These are phyloP conservation scores for Fusarium brachygibbosum DNA, from an alignment of 2,329 filamentous ascomycete genomes.

Conservation along the genomic window DNA sequence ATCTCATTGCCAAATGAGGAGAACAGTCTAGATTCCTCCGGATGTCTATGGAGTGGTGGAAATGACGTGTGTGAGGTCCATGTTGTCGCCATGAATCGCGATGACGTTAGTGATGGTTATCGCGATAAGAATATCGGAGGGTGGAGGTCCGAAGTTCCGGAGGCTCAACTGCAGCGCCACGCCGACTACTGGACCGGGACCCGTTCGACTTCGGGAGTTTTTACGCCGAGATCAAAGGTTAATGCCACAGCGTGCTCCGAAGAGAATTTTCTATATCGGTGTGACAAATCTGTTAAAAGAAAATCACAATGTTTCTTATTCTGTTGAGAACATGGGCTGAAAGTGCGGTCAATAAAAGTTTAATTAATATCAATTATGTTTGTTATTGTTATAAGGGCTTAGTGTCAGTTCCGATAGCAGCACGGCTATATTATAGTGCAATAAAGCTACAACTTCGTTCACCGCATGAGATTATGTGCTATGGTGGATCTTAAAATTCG, in stretches of 20 bases:
- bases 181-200: conserved; percentile 9
- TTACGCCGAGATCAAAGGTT: conserved; percentile 8
- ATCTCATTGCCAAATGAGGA: not conserved
- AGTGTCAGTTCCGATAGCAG: not conserved
- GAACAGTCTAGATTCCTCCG: not conserved
- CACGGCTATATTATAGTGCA: not conserved
- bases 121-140: conserved; percentile 14
- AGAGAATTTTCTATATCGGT: not conserved
- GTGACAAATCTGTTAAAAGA: not conserved
- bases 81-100: conserved; percentile 20
- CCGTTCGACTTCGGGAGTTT: not conserved
- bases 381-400: not conserved
- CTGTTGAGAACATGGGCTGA: not conserved
- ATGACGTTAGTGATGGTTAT: conserved; percentile 33
- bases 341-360: not conserved
- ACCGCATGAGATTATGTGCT: not conserved
- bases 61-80: conserved; percentile 11
- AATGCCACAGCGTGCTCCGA: not conserved
- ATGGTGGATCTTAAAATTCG: not conserved
- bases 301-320: not conserved
- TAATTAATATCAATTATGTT: not conserved
- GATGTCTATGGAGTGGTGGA: not conserved
- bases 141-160: conserved; percentile 23
- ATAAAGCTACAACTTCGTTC: not conserved
- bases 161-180: not conserved